phyloP scores from a whole-genome alignment of 306 rosid species.

The Luffa acutangula region DNA sequence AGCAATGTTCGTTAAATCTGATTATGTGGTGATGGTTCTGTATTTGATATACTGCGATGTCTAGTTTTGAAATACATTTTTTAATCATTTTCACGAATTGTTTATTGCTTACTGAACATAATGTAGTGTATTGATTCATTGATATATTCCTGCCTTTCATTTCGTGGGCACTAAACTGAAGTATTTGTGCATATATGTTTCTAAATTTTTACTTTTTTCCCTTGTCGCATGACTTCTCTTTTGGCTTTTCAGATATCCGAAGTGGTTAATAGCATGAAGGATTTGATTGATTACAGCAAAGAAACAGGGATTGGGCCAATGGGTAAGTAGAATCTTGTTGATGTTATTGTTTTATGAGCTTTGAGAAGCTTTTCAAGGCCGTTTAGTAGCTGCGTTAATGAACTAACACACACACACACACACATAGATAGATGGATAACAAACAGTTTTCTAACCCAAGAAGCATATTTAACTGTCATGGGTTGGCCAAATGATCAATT shows the following conservation, averaged over 20 bases:
- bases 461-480: neutral
- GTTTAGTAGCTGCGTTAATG: neutral
- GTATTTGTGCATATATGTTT: neutral
- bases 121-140: neutral
- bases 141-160: neutral
- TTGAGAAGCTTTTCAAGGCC: neutral
- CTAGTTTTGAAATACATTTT: neutral
- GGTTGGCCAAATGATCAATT: neutral
- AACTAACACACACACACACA: neutral
- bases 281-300: constrained; percentile 94
- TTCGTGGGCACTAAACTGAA: neutral
- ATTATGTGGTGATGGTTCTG: neutral
- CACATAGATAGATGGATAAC: neutral
- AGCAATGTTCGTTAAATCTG: neutral
- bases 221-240: neutral
- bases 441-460: neutral
- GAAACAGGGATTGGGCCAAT: constrained; percentile 83
- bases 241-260: constrained; percentile 70
- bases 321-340: constrained; percentile 48
- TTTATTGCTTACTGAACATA: neutral
- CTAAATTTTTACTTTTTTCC: neutral
- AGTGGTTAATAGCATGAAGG: constrained; percentile 98
- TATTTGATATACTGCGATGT: neutral
- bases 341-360: neutral
- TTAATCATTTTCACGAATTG: neutral